phyloP scores from a whole-genome alignment of 129 eudicot species.

The Solidago caesia region DNA sequence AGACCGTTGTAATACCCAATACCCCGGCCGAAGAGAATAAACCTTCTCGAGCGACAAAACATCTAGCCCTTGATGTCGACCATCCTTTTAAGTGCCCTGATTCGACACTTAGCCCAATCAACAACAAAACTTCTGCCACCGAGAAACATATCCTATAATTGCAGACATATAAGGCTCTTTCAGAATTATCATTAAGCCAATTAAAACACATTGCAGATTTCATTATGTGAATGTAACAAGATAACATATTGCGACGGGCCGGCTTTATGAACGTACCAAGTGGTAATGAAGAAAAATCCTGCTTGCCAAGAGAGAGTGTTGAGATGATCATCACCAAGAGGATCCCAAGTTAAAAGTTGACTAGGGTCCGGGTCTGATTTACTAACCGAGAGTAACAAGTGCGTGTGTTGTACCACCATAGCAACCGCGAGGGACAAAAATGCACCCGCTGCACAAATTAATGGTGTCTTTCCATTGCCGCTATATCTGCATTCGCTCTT shows the following conservation, averaged over 20 bases:
- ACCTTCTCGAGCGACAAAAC: conserved; percentile 60
- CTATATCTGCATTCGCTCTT: conserved; percentile 55
- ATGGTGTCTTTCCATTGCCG: conserved; percentile 65
- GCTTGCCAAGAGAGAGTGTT: conserved; percentile 80
- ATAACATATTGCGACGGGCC: background rate
- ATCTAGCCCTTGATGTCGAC: conserved; percentile 48
- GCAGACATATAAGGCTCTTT: background rate
- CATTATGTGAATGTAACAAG: background rate
- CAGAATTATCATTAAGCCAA: background rate
- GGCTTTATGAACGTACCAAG: conserved; percentile 61
- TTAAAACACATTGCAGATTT: background rate
- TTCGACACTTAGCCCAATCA: conserved; percentile 78
- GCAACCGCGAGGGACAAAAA: conserved; percentile 67
- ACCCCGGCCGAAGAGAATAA: conserved; percentile 89
- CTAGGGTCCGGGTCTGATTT: conserved; percentile 55
- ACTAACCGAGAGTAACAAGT: conserved; percentile 55
- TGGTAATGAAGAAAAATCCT: conserved; percentile 76
- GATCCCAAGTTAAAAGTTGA: conserved; percentile 46
- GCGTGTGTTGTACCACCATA: conserved; percentile 63
- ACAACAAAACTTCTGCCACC: conserved; percentile 62
- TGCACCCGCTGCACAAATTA: conserved; percentile 59
- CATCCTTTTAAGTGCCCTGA: conserved; percentile 82
- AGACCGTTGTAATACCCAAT: conserved; percentile 62
- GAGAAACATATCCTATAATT: conserved; percentile 64
- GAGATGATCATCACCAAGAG: conserved; percentile 47